Evolutionary conservation across 1,284 basidiomycete genomes (phyloP), one percentile per base, ranked within the genome.

Genomic region (Golubevia sp.): DNA sequence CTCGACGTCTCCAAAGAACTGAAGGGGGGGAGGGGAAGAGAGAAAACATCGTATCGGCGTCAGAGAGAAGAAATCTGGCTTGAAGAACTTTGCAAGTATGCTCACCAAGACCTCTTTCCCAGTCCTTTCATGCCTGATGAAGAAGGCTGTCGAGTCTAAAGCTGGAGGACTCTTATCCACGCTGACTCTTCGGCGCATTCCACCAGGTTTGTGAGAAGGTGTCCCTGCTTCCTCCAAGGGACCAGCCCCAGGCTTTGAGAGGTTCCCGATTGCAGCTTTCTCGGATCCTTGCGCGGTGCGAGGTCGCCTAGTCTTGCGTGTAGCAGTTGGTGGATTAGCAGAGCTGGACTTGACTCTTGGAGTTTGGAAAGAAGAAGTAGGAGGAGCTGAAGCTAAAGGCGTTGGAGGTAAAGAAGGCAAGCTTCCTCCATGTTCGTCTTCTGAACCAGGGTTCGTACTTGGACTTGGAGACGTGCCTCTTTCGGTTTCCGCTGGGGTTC

Each of bases 1-100:
- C 57, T 81, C 79, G 2, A 81, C 79, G 61, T 82, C 79, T 30
- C 79, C 79, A 55, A 82, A 71, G 63, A 82, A 79, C 53, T 51
- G 50, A 8, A 58, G 27, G 24, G 18, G 56, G 23, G 11, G 48
- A 24, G 20, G 48, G 25, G 5, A 24, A 44, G 48, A 34, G 18
- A 38, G 26, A 24, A 21, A 7, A 8, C 55, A 13, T 13, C 24
- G 20, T 20, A 27, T 30, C 15, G 56, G 38, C 38, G 38, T 44
- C 38, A 44, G 38, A 44, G 38, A 44, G 11, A 44, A 44, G 18
- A 18, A 18, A 44, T 44, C 38, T 44, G 38, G 38, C 18, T 44
- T 44, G 11, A 44, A 8, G 18, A 44, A 44, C 38, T 44, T 18
- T 18, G 38, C 11, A 44, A 13, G n/a, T 30, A 51, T 20, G 55